These are phyloP conservation scores for Trametes cubensis DNA, from an alignment of 768 basidiomycete species.

Conservation along the genomic window DNA sequence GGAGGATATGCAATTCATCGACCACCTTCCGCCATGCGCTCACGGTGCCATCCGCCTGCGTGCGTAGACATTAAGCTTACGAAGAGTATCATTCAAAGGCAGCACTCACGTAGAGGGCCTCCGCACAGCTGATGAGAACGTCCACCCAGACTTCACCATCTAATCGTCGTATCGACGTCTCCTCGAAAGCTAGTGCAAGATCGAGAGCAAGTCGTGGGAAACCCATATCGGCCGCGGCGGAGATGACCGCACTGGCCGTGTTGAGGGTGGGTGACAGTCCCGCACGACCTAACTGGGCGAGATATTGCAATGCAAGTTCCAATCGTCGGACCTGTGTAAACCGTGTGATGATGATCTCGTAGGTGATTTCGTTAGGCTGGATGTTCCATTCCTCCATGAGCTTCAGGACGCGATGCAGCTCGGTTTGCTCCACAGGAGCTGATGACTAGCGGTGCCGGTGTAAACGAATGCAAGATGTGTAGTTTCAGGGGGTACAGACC, in stretches of 20 bases:
- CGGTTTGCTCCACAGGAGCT: neutral
- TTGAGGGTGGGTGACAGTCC: conserved; percentile 53
- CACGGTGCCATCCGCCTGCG: conserved; percentile 67
- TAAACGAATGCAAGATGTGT: neutral
- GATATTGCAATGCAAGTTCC: conserved; percentile 64
- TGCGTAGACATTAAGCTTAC: neutral
- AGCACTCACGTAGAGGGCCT: conserved; percentile 64
- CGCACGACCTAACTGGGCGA: conserved; percentile 58
- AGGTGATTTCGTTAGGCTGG: conserved; percentile 54
- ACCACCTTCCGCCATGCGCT: conserved; percentile 65
- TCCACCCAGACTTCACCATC: conserved; percentile 61
- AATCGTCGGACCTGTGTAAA: conserved; percentile 51
- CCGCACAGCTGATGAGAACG: conserved; percentile 67
- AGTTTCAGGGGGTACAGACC: conserved; percentile 39
- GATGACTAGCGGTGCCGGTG: neutral
- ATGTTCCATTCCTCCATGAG: conserved; percentile 56
- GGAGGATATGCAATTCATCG: conserved; percentile 51
- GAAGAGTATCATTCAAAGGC: neutral
- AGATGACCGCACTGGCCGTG: conserved; percentile 55
- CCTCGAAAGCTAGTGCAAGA: conserved; percentile 63
- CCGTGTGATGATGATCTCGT: conserved; percentile 54
- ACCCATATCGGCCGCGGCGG: conserved; percentile 53
- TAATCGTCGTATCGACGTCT: conserved; percentile 53
- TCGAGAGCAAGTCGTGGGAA: conserved; percentile 73
- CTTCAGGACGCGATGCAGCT: conserved; percentile 43